Evolutionary conservation across 2,329 filamentous ascomycete genomes (phyloP).

Genomic region (Pseudophaeomoniella oleicola): DNA sequence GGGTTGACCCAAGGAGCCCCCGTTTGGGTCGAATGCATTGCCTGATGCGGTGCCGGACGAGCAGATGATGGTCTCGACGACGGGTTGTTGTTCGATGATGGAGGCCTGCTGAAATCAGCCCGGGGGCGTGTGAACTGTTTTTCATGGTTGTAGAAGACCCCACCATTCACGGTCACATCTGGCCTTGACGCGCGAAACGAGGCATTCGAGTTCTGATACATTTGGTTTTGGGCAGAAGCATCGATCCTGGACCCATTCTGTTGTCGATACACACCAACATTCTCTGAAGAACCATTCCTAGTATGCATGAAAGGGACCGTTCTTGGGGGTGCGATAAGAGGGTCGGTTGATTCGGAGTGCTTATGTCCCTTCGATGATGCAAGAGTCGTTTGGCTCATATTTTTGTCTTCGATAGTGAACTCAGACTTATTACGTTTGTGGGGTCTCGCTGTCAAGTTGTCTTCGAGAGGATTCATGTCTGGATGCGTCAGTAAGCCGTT

Average conservation of each 20-base stretch:
- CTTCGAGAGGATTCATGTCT: slow-evolving; percentile 89
- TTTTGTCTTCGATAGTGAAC: slow-evolving; percentile 42
- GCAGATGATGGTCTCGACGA: slow-evolving; percentile 7
- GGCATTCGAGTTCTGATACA: neutral
- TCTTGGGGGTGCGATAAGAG: slow-evolving; percentile 26
- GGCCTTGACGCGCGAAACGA: neutral
- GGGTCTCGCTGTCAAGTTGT: slow-evolving; percentile 57
- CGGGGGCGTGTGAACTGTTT: slow-evolving; percentile 16
- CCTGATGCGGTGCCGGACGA: neutral
- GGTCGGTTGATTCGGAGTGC: slow-evolving; percentile 23
- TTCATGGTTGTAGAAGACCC: slow-evolving; percentile 7
- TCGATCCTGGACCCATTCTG: slow-evolving; percentile 9
- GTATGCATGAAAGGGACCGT: slow-evolving; percentile 71
- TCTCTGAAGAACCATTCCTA: slow-evolving; percentile 47
- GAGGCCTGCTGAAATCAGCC: slow-evolving; percentile 4
- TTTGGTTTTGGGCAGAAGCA: slow-evolving; percentile 2
- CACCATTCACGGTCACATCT: neutral
- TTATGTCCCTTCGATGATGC: slow-evolving; percentile 21
- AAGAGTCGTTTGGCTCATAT: slow-evolving; percentile 37
- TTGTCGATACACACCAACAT: slow-evolving; percentile 15
- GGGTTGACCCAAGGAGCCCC: slow-evolving; percentile 5
- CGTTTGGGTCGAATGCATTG: neutral
- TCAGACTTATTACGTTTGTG: slow-evolving; percentile 64
- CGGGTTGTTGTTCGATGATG: slow-evolving; percentile 3
- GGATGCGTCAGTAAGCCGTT: neutral